Base-by-base conservation (phyloP, 129 eudicot species). In the Deinandra increscens region DNA sequence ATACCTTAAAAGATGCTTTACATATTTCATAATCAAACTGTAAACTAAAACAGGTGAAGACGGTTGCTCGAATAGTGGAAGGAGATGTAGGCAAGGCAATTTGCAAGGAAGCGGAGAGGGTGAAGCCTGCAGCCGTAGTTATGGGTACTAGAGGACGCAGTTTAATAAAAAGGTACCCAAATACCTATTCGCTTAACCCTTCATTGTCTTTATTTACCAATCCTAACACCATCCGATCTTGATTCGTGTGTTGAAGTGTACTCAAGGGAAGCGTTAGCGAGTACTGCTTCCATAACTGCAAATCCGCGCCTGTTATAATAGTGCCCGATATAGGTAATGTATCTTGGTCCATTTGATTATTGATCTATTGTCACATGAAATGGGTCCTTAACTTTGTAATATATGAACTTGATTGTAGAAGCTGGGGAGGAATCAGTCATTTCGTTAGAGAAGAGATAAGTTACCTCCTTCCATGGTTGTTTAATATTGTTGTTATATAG, bases 81-180 rank as follows among this genome's bases (percentile, higher is more conserved):
- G 99, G 99, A 80, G 99, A 94, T 62, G 84, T 88, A 4, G 97
- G 99, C 14, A 87, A 87, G 81, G 86, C 82, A 63, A 89, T 89
- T 71, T 94, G 97, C 86, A 87, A 75, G 84, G 97, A 89, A 75
- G 99, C 96, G 68, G 96, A 94, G 61, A 83, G 82, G 75, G 76
- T 94, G 69, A 89, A 74, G 74, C 99, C 97, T 33, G 85, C 85
- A 69, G 99, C 99, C 59, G 88, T 93, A 12, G 86, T 94, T 39
- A 63, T 89, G 85, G 99, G 99, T 61, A 87, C 97, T 70, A 94
- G 97, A 79, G 97, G 99, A 74, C 81, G 99, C 39, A 69, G 97
- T 81, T 61, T 94, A 70, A 77, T 94, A 43, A 86, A 85, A 76
- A 89, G 99, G 99, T 87, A 31, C 60, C 45, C 41, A 14, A 8